Evolutionary conservation across 768 basidiomycete genomes (phyloP).

Genomic region (Coprinopsis sp.): DNA sequence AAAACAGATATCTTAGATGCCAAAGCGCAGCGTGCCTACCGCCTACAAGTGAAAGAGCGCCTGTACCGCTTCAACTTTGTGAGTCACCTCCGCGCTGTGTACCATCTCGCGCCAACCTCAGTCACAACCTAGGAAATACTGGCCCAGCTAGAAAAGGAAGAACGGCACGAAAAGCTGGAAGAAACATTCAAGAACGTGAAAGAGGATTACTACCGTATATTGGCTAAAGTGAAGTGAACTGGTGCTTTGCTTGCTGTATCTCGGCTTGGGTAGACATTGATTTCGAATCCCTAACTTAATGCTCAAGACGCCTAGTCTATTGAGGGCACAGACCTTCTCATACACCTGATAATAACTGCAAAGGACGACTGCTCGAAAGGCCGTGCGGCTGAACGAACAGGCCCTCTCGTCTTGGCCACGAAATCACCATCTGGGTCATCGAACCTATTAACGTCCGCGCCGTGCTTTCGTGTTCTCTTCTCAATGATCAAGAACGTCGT

Average conservation of each 20-base stretch:
- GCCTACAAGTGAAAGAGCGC: constrained; percentile 92
- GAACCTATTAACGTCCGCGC: constrained; percentile 11
- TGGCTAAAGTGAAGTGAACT: constrained; percentile 29
- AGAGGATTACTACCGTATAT: constrained; percentile 81
- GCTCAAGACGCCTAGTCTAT: no score
- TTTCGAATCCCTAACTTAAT: no score
- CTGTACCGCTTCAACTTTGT: constrained; percentile 95
- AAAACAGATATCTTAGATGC: constrained; percentile 61
- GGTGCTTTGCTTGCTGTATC: no score
- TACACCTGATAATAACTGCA: no score
- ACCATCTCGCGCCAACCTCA: background rate
- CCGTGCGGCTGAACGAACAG: no score
- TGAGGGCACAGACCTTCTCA: no score
- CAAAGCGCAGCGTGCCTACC: constrained; percentile 56
- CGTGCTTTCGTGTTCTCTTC: constrained; percentile 39
- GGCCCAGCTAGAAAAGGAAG: constrained; percentile 80
- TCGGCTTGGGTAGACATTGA: no score
- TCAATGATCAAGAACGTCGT: constrained; percentile 54
- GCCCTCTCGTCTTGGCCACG: no score
- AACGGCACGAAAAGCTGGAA: constrained; percentile 83
- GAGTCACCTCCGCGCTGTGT: constrained; percentile 25
- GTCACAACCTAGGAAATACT: constrained; percentile 66
- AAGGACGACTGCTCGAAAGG: no score
- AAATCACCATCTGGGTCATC: background rate
- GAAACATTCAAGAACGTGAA: constrained; percentile 87